A percentile compares a stretch with the other conserved stretches of the same genome.
phyloP scores from a whole-genome alignment of 148 eudicot genomes.

The Drosera capensis region DNA sequence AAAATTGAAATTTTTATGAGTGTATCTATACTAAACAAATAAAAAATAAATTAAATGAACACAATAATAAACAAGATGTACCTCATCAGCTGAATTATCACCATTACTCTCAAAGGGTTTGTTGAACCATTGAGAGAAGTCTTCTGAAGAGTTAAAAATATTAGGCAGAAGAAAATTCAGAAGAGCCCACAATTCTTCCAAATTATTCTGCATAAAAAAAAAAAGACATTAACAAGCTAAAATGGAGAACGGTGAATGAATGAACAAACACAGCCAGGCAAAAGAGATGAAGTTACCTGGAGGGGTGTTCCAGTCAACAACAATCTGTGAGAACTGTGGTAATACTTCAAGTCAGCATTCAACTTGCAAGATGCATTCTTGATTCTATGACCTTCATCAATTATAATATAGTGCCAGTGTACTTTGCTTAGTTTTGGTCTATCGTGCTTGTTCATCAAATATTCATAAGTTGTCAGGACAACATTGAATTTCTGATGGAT shows the following conservation, averaged over 20 bases:
- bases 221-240: too few species aligned
- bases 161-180: constrained; percentile 94
- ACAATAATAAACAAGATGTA: constrained; percentile 13
- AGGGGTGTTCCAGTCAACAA: constrained; percentile 93
- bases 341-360: constrained; percentile 90
- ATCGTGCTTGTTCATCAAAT: constrained; percentile 98
- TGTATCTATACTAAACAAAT: too few species aligned
- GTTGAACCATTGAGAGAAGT: constrained; percentile 99
- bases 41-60: background rate
- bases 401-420: constrained; percentile 86
- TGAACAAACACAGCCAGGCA: background rate
- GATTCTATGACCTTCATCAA: constrained; percentile 97
- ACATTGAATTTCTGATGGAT: constrained; percentile 87
- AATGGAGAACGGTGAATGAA: background rate
- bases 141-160: constrained; percentile 90
- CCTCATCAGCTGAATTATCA: constrained; percentile 82
- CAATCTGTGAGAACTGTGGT: constrained; percentile 86
- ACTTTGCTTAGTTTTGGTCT: constrained; percentile 89
- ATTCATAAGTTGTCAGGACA: constrained; percentile 90
- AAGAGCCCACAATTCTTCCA: constrained; percentile 97
- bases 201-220: constrained; percentile 57
- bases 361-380: constrained; percentile 99
- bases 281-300: constrained; percentile 40
- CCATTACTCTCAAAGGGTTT: constrained; percentile 95
- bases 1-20: too few species aligned